Conservation (phyloP, 2,329 filamentous ascomycete genomes). For the Pseudogymnoascus sp. region DNA sequence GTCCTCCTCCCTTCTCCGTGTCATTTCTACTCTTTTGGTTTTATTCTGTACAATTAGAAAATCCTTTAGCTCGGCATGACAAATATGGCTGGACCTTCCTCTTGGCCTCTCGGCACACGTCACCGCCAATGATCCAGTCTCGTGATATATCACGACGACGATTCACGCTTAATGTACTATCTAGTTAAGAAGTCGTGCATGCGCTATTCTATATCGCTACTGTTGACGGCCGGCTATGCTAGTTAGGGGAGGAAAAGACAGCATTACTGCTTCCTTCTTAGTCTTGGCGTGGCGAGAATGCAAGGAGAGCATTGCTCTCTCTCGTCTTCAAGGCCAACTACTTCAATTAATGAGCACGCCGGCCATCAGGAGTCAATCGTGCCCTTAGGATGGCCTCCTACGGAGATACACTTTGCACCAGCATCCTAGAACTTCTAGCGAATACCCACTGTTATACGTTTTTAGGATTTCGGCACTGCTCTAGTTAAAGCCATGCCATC, state of each 20-base stretch:
- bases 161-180: not conserved
- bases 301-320: not conserved
- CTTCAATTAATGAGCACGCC: no score
- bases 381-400: no score
- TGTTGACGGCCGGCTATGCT: not conserved
- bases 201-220: not conserved
- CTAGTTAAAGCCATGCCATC: no score
- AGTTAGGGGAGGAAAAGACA: not conserved
- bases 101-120: slow-evolving; percentile 6
- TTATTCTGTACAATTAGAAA: not conserved
- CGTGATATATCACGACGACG: not conserved
- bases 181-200: not conserved
- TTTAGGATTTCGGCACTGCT: no score
- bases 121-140: not conserved
- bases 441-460: no score
- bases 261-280: not conserved
- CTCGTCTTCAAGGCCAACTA: no score
- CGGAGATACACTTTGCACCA: no score
- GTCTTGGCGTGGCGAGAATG: not conserved
- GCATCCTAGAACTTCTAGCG: no score
- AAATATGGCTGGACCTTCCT: not conserved
- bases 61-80: slow-evolving; percentile 3
- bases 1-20: not conserved
- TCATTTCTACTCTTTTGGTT: not conserved
- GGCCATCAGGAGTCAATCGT: no score